phyloP scores from a whole-genome alignment of 163 green algal genomes.

The Scenedesmus sp. region DNA sequence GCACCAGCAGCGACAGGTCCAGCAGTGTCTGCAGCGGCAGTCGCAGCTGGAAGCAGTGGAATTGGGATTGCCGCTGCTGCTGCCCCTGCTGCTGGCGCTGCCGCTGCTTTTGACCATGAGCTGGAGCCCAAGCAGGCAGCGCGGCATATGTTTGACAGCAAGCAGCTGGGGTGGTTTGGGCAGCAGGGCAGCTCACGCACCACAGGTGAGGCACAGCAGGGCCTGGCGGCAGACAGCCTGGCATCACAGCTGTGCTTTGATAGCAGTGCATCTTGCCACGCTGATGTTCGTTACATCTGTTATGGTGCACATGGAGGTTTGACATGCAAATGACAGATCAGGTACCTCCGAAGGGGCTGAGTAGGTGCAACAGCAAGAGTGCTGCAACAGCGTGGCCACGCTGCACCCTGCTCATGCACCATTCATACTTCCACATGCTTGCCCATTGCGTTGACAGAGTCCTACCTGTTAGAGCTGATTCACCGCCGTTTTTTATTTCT shows the following conservation, averaged over 20 bases:
- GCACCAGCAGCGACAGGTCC: not conserved
- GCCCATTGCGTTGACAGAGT: no score
- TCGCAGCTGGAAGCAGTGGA: not conserved
- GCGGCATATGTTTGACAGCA: not conserved
- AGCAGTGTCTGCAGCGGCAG: not conserved
- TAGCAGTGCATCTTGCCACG: no score
- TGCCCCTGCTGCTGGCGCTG: not conserved
- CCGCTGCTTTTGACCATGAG: not conserved
- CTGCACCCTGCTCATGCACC: no score
- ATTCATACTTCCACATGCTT: no score
- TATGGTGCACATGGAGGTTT: no score
- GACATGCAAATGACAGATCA: no score
- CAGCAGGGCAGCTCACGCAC: not conserved
- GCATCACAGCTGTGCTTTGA: not conserved
- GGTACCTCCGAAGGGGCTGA: no score
- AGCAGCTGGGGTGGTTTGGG: constrained; percentile 14
- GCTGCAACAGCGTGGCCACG: not conserved
- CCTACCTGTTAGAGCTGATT: no score
- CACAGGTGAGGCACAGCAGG: not conserved
- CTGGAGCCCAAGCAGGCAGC: not conserved
- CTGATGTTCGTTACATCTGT: no score
- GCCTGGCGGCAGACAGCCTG: not conserved
- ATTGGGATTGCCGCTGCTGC: not conserved
- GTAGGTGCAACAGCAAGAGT: not conserved
- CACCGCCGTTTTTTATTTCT: no score